Evolutionary conservation across 345 rosid species (phyloP), one percentile per base, ranked within the genome.

Genomic region (Sonneratia alba): DNA sequence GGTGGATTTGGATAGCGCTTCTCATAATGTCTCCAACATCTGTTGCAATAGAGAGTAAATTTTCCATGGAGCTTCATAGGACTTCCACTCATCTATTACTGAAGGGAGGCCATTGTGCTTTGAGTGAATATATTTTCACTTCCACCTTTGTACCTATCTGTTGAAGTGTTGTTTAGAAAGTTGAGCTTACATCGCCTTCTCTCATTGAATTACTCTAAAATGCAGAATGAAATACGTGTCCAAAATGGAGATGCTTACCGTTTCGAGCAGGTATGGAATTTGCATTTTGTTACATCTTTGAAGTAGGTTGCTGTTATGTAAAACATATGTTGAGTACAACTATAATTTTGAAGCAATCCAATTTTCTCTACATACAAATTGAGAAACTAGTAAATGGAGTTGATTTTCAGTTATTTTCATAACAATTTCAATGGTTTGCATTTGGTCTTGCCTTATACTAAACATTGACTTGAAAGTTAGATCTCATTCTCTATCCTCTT

Each of bases 221-320:
- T 81, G 89, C 97, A 94, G 98, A 85, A 77, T 79, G 98, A 94
- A 85, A 91, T 94, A 73, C 40, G 40, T 45, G 83, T 87, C 76
- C 98, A 91, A 79, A 94, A 91, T 53, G 83, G 76, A 21, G 96
- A 90, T 72, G 38, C 76, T 57, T 90, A 94, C 75, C 93, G 97
- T 74, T 90, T 85, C 79, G 98, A 91, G 74, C 98, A 94, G 97
- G 98, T 91, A 83, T 40, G 55, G 59, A 53, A 53, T 53, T 53
- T 67, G 32, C 1, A 9, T 40, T 37, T 45, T 24, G 22, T 21
- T 38, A 21, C 38, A 40, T 37, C 15, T 67, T 37, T 27, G 24
- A 40, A 24, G 36, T 16, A 67, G 27, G 24, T 21, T 12, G 24
- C 6, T 67, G 49, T 40, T 32, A 34, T 34, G 45, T 42, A 66